Base-by-base conservation (phyloP, 2,329 filamentous ascomycete genomes). In the Metarhizium sp. region DNA sequence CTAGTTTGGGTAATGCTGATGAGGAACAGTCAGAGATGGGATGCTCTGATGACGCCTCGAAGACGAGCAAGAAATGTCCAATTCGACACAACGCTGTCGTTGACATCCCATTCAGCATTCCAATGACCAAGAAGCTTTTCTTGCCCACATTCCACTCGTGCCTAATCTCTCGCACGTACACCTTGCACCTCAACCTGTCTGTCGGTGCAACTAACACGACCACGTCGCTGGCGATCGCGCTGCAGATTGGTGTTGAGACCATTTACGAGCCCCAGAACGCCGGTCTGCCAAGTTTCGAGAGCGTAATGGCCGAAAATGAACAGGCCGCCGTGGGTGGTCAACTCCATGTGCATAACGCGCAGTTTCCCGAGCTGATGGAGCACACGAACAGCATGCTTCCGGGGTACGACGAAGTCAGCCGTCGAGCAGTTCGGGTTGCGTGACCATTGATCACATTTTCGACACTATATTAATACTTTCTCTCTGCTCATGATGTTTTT, bases 71-170 rank as follows among this genome's bases (percentile, higher is more conserved):
- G 36, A 58, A 66, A n/a, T 64, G 68, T 13, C 67, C 68, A 1
- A 58, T 74, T 59, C 66, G 65, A 57, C 71, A 80, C 62, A 68
- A 69, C 1, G 65, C 78, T 0, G 66, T 66, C 4, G 59, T 83
- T 10, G 67, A 73, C 46, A 63, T 84, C 1, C 78, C 79, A 1
- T 68, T 84, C 56, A 63, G 67, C 16, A 64, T 83, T 36, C 77
- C 79, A 4, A 65, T 69, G 8, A 64, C 67, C 66, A 76, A 73
- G 62, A 79, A 76, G 64, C 70, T 75, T 8, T 79, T 82, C 60
- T 59, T 82, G 25, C 80, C 80, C 0, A 78, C 78, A 5, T 84
- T 83, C 63, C 78, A 82, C 68, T 78, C 76, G 8, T 84, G 80
- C 69, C 75, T 83, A 64, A 69, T 74, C 42, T 78, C 78, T 7